A percentile compares a stretch with the other conserved stretches of the same genome.
Conservation (phyloP, 2,329 filamentous ascomycete genomes). For the Helminthosporium solani region DNA sequence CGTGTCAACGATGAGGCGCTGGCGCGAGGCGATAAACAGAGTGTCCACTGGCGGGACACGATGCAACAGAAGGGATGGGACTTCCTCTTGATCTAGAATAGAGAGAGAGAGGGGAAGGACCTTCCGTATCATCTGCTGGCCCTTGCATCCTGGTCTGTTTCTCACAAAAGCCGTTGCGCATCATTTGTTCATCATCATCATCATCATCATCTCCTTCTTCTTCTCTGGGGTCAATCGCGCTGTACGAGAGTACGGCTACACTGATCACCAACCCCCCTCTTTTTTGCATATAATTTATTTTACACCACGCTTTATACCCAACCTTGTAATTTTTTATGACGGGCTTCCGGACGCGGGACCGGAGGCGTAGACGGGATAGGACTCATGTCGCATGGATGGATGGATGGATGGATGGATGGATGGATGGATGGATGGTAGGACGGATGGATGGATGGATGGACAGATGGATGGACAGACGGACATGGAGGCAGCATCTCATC, state of each 20-base stretch:
- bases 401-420: neutral
- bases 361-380: slow-evolving; percentile 16
- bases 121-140: slow-evolving; percentile 29
- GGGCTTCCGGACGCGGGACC: slow-evolving; percentile 16
- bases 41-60: slow-evolving; percentile 91
- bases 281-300: slow-evolving; percentile 42
- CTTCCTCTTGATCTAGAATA: slow-evolving; percentile 84
- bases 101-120: no score
- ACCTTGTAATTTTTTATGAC: slow-evolving; percentile 40
- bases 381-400: neutral
- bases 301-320: slow-evolving; percentile 41
- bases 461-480: no score
- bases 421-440: no score
- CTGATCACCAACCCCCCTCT: no score
- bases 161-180: neutral
- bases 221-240: slow-evolving; percentile 11
- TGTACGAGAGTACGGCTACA: slow-evolving; percentile 5
- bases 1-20: slow-evolving; percentile 65
- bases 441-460: no score
- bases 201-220: slow-evolving; percentile 24
- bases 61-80: slow-evolving; percentile 93
- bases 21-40: slow-evolving; percentile 54
- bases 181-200: no score
- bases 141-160: slow-evolving; percentile 42
- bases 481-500: slow-evolving; percentile 17